phyloP scores from a whole-genome alignment of 208 protist species.

The Leishmania amazonensis region DNA sequence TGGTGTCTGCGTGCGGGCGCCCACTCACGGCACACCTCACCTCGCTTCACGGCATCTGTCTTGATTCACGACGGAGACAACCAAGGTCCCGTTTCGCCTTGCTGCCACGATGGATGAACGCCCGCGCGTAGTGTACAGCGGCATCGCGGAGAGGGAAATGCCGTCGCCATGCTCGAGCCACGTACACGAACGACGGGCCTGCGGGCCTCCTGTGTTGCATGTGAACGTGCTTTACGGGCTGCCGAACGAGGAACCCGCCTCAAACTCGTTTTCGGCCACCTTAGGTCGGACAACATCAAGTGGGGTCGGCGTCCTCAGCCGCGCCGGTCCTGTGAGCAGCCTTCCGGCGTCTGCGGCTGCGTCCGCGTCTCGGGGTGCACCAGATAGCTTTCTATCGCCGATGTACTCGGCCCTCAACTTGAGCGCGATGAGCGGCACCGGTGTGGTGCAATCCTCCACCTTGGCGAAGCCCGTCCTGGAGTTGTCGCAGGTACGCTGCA shows the following conservation, averaged over 20 bases:
- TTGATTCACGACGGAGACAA: neutral
- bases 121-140: neutral
- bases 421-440: neutral
- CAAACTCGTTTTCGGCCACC: neutral
- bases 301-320: neutral
- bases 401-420: neutral
- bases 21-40: neutral
- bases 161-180: neutral
- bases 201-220: slow-evolving; percentile 11
- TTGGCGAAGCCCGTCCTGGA: slow-evolving; percentile 73
- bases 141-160: slow-evolving; percentile 9
- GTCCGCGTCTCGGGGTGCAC: neutral
- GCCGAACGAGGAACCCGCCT: neutral
- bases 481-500: slow-evolving; percentile 54
- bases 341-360: neutral
- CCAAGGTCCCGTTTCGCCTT: neutral
- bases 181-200: neutral
- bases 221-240: slow-evolving; percentile 21
- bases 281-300: neutral
- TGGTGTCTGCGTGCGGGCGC: neutral
- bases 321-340: neutral
- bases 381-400: neutral
- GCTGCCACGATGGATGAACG: neutral
- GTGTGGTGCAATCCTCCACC: slow-evolving; percentile 2
- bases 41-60: neutral